Evolutionary conservation across 306 rosid species (phyloP).

Genomic region (Erythrophleum fordii): DNA sequence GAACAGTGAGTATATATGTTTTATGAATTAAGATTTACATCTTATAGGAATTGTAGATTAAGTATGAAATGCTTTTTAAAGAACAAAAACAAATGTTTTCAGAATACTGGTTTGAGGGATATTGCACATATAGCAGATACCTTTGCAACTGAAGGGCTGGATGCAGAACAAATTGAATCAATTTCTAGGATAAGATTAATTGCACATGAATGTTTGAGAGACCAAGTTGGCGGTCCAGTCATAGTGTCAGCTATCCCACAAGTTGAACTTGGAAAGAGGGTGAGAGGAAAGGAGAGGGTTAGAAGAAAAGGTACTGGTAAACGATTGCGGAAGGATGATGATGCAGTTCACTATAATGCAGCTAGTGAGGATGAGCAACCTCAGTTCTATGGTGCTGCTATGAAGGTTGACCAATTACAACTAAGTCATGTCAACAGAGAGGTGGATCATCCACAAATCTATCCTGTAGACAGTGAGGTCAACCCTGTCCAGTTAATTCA

Average conservation of each 20-base stretch:
- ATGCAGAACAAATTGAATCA: slow-evolving; percentile 14
- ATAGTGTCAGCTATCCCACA: slow-evolving; percentile 10
- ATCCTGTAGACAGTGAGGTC: background rate
- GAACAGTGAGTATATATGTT: slow-evolving; percentile 9
- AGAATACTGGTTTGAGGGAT: slow-evolving; percentile 22
- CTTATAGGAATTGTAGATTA: background rate
- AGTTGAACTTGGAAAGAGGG: slow-evolving; percentile 1
- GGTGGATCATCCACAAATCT: background rate
- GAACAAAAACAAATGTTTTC: slow-evolving; percentile 1
- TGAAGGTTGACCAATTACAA: background rate
- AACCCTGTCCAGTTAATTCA: background rate
- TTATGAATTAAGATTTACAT: background rate
- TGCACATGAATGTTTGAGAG: slow-evolving; percentile 28
- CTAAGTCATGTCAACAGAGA: background rate
- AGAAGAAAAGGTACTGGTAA: slow-evolving; percentile 3
- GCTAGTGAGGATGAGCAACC: slow-evolving; percentile 18
- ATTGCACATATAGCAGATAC: slow-evolving; percentile 12
- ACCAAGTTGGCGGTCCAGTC: slow-evolving; percentile 8
- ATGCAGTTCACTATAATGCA: background rate
- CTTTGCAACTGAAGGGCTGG: slow-evolving; percentile 3
- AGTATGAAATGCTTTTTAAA: slow-evolving; percentile 17
- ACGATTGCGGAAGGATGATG: background rate
- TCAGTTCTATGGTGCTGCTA: slow-evolving; percentile 1
- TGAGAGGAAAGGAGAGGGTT: slow-evolving; percentile 19
- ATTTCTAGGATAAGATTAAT: slow-evolving; percentile 12